Conservation (phyloP, 345 rosid genomes). For the Combretum micranthum region DNA sequence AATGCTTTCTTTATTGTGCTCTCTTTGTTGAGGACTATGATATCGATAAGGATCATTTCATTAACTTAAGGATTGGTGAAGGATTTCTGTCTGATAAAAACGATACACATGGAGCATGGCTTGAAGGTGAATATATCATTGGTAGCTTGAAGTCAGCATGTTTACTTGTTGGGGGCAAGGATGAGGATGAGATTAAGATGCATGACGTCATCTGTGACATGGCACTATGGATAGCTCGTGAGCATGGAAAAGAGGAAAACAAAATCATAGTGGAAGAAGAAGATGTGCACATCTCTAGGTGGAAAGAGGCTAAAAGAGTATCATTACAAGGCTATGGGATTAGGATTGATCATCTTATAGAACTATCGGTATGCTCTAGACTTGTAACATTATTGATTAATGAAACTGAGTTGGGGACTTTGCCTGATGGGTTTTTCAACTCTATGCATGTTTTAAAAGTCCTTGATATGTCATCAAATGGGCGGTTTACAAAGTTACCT, state of each 20-base stretch:
- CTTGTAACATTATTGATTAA: conserved; percentile 24
- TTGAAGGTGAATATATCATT: conserved; percentile 21
- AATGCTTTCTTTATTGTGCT: conserved; percentile 10
- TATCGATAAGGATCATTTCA: conserved; percentile 1
- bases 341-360: too few species aligned
- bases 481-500: conserved; percentile 11
- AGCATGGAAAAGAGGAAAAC: too few species aligned
- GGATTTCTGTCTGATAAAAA: conserved; percentile 15
- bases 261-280: too few species aligned
- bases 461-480: conserved; percentile 18
- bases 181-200: conserved; percentile 17
- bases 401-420: conserved; percentile 1
- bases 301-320: too few species aligned
- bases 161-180: conserved; percentile 16
- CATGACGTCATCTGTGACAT: conserved; percentile 40
- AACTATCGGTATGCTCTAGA: conserved; percentile 2
- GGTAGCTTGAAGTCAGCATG: conserved; percentile 15
- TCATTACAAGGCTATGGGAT: too few species aligned
- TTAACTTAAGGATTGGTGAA: conserved; percentile 21
- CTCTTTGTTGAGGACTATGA: conserved; percentile 17
- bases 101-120: not conserved
- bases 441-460: conserved; percentile 18
- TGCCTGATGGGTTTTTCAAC: conserved; percentile 12
- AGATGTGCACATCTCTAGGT: too few species aligned
- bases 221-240: conserved; percentile 31